Evolutionary conservation across 2,329 filamentous ascomycete genomes (phyloP).

Genomic region (Elsinoe fawcettii): DNA sequence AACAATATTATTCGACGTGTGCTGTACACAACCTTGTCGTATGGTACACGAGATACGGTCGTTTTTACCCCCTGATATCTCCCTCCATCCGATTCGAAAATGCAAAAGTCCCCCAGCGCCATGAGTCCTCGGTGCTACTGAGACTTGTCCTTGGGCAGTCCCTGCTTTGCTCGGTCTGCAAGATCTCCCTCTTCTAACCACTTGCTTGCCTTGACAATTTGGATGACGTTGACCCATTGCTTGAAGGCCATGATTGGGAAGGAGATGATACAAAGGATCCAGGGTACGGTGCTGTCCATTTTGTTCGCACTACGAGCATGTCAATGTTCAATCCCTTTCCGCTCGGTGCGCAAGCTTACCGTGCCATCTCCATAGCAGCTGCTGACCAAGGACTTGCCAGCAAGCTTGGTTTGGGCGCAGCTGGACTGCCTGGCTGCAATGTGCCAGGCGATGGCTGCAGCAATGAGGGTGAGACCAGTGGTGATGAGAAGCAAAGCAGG

Average conservation of each 20-base stretch:
- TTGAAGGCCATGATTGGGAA: slow-evolving; percentile 84
- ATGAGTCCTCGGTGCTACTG: neutral
- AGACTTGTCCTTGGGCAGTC: slow-evolving; percentile 21
- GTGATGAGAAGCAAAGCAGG: slow-evolving; percentile 92
- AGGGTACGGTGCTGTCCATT: slow-evolving; percentile 53
- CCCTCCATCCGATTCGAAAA: neutral
- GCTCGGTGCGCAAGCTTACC: slow-evolving; percentile 30
- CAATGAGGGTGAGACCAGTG: slow-evolving; percentile 77
- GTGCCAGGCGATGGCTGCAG: slow-evolving; percentile 49
- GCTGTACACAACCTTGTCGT: slow-evolving; percentile 9
- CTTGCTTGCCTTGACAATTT: slow-evolving; percentile 85
- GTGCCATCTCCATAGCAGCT: slow-evolving; percentile 82
- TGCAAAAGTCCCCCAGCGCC: neutral
- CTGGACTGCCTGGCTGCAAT: slow-evolving; percentile 57
- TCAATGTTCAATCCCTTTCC: neutral
- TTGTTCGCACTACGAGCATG: slow-evolving; percentile 63
- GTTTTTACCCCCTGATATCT: neutral
- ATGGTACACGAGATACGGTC: neutral
- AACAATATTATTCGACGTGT: neutral
- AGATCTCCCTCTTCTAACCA: slow-evolving; percentile 91
- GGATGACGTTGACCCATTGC: slow-evolving; percentile 88
- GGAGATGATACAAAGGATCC: slow-evolving; percentile 73
- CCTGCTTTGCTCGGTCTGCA: slow-evolving; percentile 46
- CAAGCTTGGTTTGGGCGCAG: slow-evolving; percentile 62
- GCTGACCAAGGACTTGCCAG: slow-evolving; percentile 89